A percentile compares a stretch with the other conserved stretches of the same genome.
Evolutionary conservation across 2,329 filamentous ascomycete genomes (phyloP).

Genomic region (Acrodontium crateriforme): DNA sequence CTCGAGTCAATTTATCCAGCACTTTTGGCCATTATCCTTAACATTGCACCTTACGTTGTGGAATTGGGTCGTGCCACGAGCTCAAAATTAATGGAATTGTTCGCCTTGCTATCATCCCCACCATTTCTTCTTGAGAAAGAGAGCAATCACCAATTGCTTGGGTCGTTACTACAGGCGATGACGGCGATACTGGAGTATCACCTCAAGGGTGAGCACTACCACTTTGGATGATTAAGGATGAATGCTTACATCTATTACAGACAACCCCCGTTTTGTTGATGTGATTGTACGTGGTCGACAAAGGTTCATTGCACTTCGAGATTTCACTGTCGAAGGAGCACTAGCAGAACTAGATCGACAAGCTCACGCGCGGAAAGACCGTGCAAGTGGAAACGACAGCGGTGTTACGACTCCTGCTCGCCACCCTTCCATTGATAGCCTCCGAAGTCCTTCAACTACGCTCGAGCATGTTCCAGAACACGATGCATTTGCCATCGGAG

Average conservation of each 20-base stretch:
- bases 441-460: constrained; percentile 47
- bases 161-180: constrained; percentile 73
- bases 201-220: constrained; percentile 10
- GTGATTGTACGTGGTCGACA: constrained; percentile 66
- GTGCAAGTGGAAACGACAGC: constrained; percentile 7
- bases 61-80: constrained; percentile 61
- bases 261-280: constrained; percentile 67
- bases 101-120: too few species aligned
- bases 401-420: constrained; percentile 23
- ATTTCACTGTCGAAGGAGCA: constrained; percentile 82
- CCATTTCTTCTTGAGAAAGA: constrained; percentile 89
- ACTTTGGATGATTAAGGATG: neutral
- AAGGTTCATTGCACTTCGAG: constrained; percentile 69
- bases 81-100: constrained; percentile 70
- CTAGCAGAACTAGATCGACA: constrained; percentile 81
- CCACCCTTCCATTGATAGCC: constrained; percentile 53
- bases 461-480: constrained; percentile 62
- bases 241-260: neutral
- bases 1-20: constrained; percentile 86
- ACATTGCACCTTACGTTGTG: constrained; percentile 74
- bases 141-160: constrained; percentile 68
- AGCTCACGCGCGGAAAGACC: constrained; percentile 51
- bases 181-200: constrained; percentile 85
- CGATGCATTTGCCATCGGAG: constrained; percentile 80
- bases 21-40: constrained; percentile 82